Evolutionary conservation across 2,329 filamentous ascomycete species (phyloP), one percentile per base, ranked within the genome.

Genomic region (Alternaria sp.): DNA sequence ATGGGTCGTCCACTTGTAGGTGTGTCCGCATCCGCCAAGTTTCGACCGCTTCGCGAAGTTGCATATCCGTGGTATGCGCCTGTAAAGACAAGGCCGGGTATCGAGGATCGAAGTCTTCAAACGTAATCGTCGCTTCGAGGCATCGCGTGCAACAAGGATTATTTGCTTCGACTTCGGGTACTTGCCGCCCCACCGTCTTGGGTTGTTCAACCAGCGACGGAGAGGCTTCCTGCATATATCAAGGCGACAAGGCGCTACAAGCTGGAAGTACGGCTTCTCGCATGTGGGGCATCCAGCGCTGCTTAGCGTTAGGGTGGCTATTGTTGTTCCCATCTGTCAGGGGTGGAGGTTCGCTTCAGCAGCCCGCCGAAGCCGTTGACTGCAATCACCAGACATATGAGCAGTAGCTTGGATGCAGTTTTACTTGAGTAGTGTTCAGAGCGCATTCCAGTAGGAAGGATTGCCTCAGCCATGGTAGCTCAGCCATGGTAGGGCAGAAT

Each of bases 81-180:
- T 21, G 2, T 23, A 21, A 13, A 21, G 17, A 6, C 17, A 29
- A 14, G 29, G 37, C 21, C 13, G 14, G 9, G 10, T 33, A 5
- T 44, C n/a, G 10, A 8, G 9, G 40, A 37, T 45, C 39, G 37
- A 50, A 1, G 2, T 33, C 31, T 13, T 9, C 17, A 28, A 31
- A 31, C n/a, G 29, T 13, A 7, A 36, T 39, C 31, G 29, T 26
- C 40, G 40, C 45, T 31, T 51, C 45, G 46, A 39, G 51, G 29
- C 39, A 53, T 53, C 33, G 42, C 34, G 41, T 44, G 46, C 51
- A 42, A 31, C 46, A 39, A 26, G 21, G 45, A 29, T 23, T 37
- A n/a, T 61, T 33, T 49, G 56, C 37, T 60, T 51, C 41, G 23
- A 44, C 29, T 40, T 33, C 58, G 61, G 54, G 51, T 58, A 28